phyloP scores from a whole-genome alignment of 345 rosid genomes.

The Gossypium stocksii region DNA sequence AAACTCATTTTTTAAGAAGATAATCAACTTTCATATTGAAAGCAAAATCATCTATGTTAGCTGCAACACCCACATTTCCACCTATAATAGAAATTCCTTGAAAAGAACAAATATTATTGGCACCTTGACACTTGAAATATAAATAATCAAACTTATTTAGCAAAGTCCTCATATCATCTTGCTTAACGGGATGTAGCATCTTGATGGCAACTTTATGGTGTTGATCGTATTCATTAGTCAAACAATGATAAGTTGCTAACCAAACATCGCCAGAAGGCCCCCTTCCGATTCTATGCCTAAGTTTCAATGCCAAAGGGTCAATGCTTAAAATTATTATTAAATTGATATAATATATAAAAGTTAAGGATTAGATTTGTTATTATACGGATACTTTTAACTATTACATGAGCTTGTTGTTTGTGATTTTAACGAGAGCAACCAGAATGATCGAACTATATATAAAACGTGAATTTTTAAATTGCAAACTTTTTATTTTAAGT shows the following conservation, averaged over 20 bases:
- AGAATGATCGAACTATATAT: too few species aligned
- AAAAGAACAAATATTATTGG: slow-evolving; percentile 2
- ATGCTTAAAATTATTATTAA: slow-evolving; percentile 43
- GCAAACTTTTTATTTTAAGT: too few species aligned
- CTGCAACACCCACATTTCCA: slow-evolving; percentile 53
- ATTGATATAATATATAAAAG: too few species aligned
- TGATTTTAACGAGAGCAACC: too few species aligned
- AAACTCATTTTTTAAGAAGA: slow-evolving; percentile 3
- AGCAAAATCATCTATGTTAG: not conserved
- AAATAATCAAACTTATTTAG: slow-evolving; percentile 36
- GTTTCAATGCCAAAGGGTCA: slow-evolving; percentile 56
- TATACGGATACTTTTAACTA: too few species aligned
- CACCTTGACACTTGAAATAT: too few species aligned
- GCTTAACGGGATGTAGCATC: slow-evolving; percentile 55
- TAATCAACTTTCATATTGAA: not conserved
- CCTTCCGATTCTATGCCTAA: slow-evolving; percentile 82
- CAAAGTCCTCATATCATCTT: slow-evolving; percentile 44
- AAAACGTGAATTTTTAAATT: too few species aligned
- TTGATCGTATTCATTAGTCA: too few species aligned
- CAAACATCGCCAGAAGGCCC: slow-evolving; percentile 91
- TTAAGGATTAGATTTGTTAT: too few species aligned
- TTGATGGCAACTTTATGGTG: too few species aligned
- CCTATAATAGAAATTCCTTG: slow-evolving; percentile 63
- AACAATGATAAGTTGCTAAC: slow-evolving; percentile 63
- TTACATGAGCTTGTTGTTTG: too few species aligned